Conservation (phyloP, 129 eudicot species). For the Centaurea solstitialis region DNA sequence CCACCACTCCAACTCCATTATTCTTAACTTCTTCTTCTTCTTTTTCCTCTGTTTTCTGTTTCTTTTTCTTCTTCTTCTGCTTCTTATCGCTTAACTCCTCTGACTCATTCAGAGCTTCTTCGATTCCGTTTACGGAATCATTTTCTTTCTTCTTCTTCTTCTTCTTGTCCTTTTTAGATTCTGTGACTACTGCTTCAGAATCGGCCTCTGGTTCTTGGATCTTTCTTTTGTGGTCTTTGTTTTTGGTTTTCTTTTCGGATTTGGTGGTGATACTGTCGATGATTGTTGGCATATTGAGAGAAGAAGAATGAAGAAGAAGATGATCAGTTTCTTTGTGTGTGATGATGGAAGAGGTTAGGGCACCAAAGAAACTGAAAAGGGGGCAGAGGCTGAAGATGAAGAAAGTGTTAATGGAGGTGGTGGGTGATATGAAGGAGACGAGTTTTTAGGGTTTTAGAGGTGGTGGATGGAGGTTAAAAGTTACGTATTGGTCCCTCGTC, state of each 20-base stretch:
- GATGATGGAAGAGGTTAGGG: neutral
- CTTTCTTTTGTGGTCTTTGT: constrained; percentile 61
- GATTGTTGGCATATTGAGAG: constrained; percentile 36
- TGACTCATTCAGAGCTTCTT: constrained; percentile 33
- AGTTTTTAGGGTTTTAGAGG: constrained; percentile 43
- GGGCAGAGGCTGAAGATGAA: constrained; percentile 13
- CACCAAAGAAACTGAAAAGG: constrained; percentile 21
- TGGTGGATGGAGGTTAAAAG: neutral
- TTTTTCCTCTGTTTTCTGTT: constrained; percentile 18
- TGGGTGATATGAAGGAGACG: neutral
- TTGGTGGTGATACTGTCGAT: constrained; percentile 27
- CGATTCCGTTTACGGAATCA: constrained; percentile 17
- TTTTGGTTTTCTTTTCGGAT: constrained; percentile 52
- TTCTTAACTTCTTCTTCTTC: constrained; percentile 25
- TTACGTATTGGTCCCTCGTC: constrained; percentile 14
- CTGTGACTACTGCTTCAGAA: constrained; percentile 8
- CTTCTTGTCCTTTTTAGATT: constrained; percentile 54
- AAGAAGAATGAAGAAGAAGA: neutral
- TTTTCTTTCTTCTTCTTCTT: constrained; percentile 41
- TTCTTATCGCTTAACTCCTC: constrained; percentile 33
- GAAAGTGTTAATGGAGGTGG: neutral
- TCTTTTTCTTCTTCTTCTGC: constrained; percentile 43
- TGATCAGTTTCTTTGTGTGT: constrained; percentile 14
- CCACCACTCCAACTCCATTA: constrained; percentile 22
- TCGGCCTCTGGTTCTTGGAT: constrained; percentile 39